phyloP scores from a whole-genome alignment of 2,329 filamentous ascomycete species.

The Helminthosporium solani region DNA sequence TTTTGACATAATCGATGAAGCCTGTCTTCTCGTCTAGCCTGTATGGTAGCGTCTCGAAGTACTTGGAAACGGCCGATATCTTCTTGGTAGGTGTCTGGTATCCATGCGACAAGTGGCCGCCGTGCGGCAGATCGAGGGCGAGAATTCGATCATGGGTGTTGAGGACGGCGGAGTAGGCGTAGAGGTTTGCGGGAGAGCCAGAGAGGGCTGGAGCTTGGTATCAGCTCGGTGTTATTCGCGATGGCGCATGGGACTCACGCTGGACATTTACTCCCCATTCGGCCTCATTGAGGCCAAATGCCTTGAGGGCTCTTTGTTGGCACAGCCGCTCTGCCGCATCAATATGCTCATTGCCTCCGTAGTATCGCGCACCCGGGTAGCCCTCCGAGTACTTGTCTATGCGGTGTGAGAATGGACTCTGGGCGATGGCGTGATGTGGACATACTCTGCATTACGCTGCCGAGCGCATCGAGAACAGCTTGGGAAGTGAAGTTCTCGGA shows the following conservation, averaged over 20 bases:
- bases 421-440: conserved; percentile 61
- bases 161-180: conserved; percentile 91
- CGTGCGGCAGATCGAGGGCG: conserved; percentile 94
- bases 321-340: conserved; percentile 94
- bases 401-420: conserved; percentile 25
- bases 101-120: conserved; percentile 92
- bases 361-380: conserved; percentile 97
- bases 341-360: conserved; percentile 98
- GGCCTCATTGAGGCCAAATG: conserved; percentile 80
- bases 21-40: conserved; percentile 85
- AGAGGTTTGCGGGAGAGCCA: conserved; percentile 72
- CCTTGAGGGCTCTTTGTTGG: conserved; percentile 88
- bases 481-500: conserved; percentile 99
- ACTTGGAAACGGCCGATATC: conserved; percentile 96
- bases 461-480: conserved; percentile 95
- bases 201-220: conserved; percentile 63
- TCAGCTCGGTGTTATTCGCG: conserved; percentile 14
- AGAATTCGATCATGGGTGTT: conserved; percentile 92
- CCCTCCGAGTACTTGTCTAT: conserved; percentile 98
- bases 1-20: conserved; percentile 93
- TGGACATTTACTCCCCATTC: conserved; percentile 99
- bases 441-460: conserved; percentile 53
- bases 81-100: conserved; percentile 84
- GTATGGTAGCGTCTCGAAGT: conserved; percentile 99
- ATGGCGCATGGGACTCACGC: conserved; percentile 50